phyloP scores from a whole-genome alignment of 306 rosid species.

The Gleditsia sinensis region DNA sequence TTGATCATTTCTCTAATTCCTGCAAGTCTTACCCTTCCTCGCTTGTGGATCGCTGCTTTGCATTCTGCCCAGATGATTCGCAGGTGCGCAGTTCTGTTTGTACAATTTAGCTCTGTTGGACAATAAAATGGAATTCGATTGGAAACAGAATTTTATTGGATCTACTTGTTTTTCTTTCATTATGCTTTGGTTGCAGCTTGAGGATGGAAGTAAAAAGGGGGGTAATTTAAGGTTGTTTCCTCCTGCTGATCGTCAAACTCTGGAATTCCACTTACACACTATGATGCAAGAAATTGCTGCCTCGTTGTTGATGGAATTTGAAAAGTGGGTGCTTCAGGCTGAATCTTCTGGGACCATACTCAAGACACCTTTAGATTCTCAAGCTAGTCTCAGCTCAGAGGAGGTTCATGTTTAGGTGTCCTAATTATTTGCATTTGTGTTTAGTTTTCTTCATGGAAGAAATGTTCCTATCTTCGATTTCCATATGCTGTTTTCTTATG shows the following conservation, averaged over 20 bases:
- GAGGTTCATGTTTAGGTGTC: constrained; percentile 99
- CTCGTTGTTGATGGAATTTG: constrained; percentile 87
- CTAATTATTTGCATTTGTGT: constrained; percentile 43
- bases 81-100: constrained; percentile 48
- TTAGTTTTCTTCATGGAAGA: neutral
- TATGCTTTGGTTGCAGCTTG: constrained; percentile 61
- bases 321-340: constrained; percentile 96
- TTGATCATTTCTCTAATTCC: constrained; percentile 52
- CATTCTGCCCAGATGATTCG: constrained; percentile 83
- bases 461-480: constrained; percentile 13
- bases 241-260: constrained; percentile 79
- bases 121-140: neutral
- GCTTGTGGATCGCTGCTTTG: constrained; percentile 86
- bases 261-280: constrained; percentile 86
- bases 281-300: constrained; percentile 99
- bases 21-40: constrained; percentile 69
- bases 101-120: neutral
- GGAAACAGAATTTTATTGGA: neutral
- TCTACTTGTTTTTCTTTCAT: neutral
- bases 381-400: constrained; percentile 99
- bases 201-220: constrained; percentile 76
- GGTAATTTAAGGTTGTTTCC: constrained; percentile 90
- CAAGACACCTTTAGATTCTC: constrained; percentile 97
- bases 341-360: constrained; percentile 96
- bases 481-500: neutral